Evolutionary conservation across 305 asterid genomes (phyloP), one percentile per base, ranked within the genome.

Genomic region (Plantago coronopus): DNA sequence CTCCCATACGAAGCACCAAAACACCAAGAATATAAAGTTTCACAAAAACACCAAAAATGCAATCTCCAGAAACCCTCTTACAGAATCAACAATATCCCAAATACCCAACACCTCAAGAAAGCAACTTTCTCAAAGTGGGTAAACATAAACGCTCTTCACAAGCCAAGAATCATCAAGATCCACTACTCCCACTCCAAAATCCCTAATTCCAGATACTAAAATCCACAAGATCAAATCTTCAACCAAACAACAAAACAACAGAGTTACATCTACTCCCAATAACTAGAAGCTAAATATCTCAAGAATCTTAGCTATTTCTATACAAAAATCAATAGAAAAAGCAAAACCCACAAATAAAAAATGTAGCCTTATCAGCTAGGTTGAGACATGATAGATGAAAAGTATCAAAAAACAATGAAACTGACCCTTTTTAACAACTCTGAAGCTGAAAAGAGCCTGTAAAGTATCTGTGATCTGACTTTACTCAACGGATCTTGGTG

Each of bases 1-100:
- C 95, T 58, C 83, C 88, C 96, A 88, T 79, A 48, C 47, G 65
- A 73, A 46, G 21, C 76, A 69, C 73, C 29, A 61, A n/a, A 57
- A 44, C 53, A 71, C 63, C 62, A 65, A 70, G 15, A 21, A 40
- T 46, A 46, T 50, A n/a, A 59, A 69, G 3, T 25, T 46, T 49
- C 54, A 42, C 25, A 48, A 45, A 54, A 40, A 7, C 54, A 47
- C 63, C 34, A 50, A 45, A 48, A 43, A 61, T 49, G 14, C 23
- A 53, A 54, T 44, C 57, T 29, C 46, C 12, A 47, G 12, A 17
- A 48, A 61, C 7, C 17, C 48, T 23, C 23, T 25, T 37, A 34
- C 45, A 72, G 49, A 60, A 40, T 34, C 11, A 46, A 54, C 15
- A 16, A 10, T 15, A 45, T 48, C 66, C 67, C 65, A 69, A 60